phyloP scores from a whole-genome alignment of 1,284 basidiomycete species.

The Pseudozyma tsukubaensis region DNA sequence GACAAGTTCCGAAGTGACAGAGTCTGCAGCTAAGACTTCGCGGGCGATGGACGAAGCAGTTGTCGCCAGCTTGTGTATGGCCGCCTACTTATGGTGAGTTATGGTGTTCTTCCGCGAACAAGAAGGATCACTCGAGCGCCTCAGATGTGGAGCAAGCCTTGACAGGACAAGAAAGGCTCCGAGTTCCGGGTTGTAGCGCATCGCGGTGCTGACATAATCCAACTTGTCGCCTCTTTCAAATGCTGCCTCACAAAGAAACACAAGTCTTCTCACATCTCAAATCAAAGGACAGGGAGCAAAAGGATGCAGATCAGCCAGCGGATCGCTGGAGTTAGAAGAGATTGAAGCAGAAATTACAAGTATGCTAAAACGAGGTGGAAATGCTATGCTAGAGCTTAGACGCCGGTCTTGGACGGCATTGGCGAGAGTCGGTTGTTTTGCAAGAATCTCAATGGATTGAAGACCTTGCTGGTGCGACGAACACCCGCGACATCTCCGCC shows the following conservation, averaged over 20 bases:
- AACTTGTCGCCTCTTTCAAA: not conserved
- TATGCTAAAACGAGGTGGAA: not conserved
- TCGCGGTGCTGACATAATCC: constrained; percentile 21
- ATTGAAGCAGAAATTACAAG: constrained; percentile 1
- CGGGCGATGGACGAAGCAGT: too few relatives aligned
- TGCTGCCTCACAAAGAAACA: not conserved
- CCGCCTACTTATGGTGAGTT: too few relatives aligned
- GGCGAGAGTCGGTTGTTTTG: constrained; percentile 46
- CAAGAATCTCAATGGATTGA: constrained; percentile 39
- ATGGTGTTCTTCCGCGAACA: too few relatives aligned
- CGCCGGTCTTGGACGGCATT: constrained; percentile 31
- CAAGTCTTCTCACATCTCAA: not conserved
- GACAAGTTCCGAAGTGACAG: too few relatives aligned
- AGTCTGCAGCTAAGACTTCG: too few relatives aligned
- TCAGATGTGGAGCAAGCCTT: constrained; percentile 16
- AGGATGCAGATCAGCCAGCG: constrained; percentile 1
- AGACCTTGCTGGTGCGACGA: constrained; percentile 20
- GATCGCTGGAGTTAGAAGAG: not conserved
- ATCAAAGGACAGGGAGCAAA: not conserved
- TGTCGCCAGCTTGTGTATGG: too few relatives aligned
- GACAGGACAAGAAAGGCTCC: constrained; percentile 10
- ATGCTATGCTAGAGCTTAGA: constrained; percentile 1
- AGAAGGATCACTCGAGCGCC: too few relatives aligned
- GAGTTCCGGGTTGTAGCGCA: constrained; percentile 16
- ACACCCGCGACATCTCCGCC: not conserved